A percentile compares a stretch with the other conserved stretches of the same genome.
phyloP scores from a whole-genome alignment of 371 early-diverging fungal genomes.

The Phascolomyces articulosus region DNA sequence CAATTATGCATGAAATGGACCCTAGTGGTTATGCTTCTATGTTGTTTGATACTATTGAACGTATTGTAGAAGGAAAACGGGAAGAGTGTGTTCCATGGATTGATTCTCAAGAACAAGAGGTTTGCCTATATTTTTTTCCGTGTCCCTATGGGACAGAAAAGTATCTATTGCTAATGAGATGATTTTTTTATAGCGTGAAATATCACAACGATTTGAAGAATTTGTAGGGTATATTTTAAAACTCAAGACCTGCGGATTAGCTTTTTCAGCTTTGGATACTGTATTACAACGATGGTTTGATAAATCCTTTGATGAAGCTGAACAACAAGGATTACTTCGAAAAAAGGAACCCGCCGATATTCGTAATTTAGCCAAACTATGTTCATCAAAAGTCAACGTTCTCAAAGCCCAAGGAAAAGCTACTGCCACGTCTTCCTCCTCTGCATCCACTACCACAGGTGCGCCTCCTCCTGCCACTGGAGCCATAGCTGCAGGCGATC shows the following conservation, averaged over 20 bases:
- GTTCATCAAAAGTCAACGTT: slow-evolving; percentile 17
- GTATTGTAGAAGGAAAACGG: slow-evolving; percentile 35
- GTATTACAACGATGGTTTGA: slow-evolving; percentile 49
- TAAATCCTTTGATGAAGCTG: slow-evolving; percentile 32
- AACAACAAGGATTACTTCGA: slow-evolving; percentile 29
- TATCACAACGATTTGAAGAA: slow-evolving; percentile 40
- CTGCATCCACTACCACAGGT: too few species aligned
- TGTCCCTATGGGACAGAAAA: too few species aligned
- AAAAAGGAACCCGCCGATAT: slow-evolving; percentile 36
- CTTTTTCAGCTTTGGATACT: slow-evolving; percentile 41
- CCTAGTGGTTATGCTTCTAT: slow-evolving; percentile 30
- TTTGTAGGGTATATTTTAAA: slow-evolving; percentile 45
- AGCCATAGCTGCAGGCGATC: slow-evolving; percentile 3
- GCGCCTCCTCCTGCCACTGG: neutral
- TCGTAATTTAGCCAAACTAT: slow-evolving; percentile 35
- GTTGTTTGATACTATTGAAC: slow-evolving; percentile 33
- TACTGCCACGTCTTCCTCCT: neutral
- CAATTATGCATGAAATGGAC: slow-evolving; percentile 42
- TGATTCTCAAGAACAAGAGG: slow-evolving; percentile 32
- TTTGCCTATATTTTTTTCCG: slow-evolving; percentile 13
- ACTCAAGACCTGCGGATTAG: slow-evolving; percentile 39
- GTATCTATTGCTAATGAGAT: too few species aligned
- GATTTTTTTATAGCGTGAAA: too few species aligned
- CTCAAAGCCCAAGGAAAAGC: neutral
- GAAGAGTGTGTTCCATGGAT: slow-evolving; percentile 30